A percentile compares a stretch with the other conserved stretches of the same genome.
Conservation (phyloP, 73 alveolate species). For the Blepharisma japonicum region DNA sequence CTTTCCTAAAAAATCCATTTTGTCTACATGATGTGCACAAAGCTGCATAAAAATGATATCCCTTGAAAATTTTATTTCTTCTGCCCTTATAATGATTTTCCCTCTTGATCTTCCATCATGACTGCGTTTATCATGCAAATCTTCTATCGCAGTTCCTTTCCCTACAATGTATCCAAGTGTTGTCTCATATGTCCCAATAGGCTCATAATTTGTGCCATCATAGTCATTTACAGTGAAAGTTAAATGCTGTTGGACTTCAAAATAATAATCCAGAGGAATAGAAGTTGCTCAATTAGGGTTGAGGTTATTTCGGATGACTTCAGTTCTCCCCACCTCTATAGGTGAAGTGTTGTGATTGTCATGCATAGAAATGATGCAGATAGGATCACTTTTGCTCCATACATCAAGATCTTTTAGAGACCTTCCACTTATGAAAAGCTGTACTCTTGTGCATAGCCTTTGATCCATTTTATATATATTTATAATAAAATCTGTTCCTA, state of each 20-base stretch:
- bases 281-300: constrained; percentile 58
- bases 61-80: not conserved
- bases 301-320: constrained; percentile 43
- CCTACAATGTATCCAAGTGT: not conserved
- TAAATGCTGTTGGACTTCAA: constrained; percentile 72
- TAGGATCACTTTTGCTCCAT: constrained; percentile 52
- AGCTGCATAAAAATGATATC: not conserved
- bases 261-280: constrained; percentile 51
- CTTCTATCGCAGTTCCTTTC: not conserved
- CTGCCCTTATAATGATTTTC: not conserved
- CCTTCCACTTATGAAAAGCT: constrained; percentile 52
- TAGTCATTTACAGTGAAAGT: constrained; percentile 60
- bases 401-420: constrained; percentile 58
- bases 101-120: not conserved
- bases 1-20: constrained; percentile 51
- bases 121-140: not conserved
- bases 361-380: constrained; percentile 36
- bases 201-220: constrained; percentile 46
- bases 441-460: constrained; percentile 33
- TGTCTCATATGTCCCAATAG: not conserved
- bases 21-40: constrained; percentile 21
- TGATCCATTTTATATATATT: not conserved
- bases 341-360: constrained; percentile 28
- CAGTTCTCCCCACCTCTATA: constrained; percentile 51
- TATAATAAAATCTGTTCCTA: not conserved